phyloP scores from a whole-genome alignment of 495 filamentous ascomycete genomes.

The Aspergillus baeticus region DNA sequence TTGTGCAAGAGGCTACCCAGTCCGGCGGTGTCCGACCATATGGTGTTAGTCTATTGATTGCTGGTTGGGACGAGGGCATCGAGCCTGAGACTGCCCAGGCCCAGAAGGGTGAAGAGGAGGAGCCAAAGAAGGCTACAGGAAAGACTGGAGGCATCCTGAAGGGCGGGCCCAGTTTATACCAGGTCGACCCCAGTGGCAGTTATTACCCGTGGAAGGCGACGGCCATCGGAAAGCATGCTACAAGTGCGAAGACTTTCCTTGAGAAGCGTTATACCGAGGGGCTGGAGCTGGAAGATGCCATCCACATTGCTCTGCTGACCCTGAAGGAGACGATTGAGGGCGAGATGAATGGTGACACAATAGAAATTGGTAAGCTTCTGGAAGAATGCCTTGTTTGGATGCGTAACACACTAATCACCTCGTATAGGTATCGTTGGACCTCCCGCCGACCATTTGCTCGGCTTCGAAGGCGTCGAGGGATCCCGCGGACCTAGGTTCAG shows the following conservation, averaged over 20 bases:
- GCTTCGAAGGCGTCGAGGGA: constrained; percentile 88
- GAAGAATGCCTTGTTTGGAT: not conserved
- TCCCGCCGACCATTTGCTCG: constrained; percentile 87
- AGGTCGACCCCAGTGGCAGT: constrained; percentile 94
- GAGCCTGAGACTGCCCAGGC: constrained; percentile 68
- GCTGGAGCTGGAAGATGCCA: constrained; percentile 94
- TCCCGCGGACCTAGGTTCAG: constrained; percentile 89
- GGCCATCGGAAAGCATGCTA: constrained; percentile 97
- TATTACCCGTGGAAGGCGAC: constrained; percentile 99
- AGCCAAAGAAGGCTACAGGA: constrained; percentile 62
- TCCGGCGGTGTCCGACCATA: constrained; percentile 98
- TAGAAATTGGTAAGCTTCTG: constrained; percentile 81
- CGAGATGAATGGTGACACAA: constrained; percentile 98
- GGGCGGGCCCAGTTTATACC: constrained; percentile 95
- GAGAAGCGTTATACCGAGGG: constrained; percentile 99
- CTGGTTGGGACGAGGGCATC: constrained; percentile 96
- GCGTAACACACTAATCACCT: constrained; percentile 23
- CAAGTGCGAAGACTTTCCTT: constrained; percentile 95
- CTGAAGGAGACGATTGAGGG: constrained; percentile 99
- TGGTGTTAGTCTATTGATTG: constrained; percentile 90
- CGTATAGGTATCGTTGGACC: constrained; percentile 84
- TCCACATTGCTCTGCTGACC: constrained; percentile 96
- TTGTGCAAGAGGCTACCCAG: constrained; percentile 99
- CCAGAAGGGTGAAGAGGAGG: constrained; percentile 50
- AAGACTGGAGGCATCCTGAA: constrained; percentile 96